Base-by-base conservation (phyloP, 1,284 basidiomycete genomes). In the Ceratobasidium sp. region DNA sequence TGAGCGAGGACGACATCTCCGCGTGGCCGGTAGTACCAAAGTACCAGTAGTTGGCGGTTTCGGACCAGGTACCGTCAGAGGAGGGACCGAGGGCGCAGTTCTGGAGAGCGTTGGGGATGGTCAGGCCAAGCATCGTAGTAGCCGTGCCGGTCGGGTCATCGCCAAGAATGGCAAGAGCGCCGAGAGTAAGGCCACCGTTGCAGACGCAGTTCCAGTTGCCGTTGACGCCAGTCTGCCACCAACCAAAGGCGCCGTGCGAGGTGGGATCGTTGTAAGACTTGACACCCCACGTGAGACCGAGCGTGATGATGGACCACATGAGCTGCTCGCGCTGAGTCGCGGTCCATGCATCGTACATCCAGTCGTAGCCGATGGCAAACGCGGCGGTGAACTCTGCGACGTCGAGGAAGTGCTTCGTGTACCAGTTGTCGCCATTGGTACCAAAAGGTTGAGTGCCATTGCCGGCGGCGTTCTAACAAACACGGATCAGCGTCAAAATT, bases 361-460 rank as follows among this genome's bases (percentile, higher is more conserved):
- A 99, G 82, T 99, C 98, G 80, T 98, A 99, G 1, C 91, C 98
- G 78, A 98, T 93, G 43, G 88, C 96, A 80, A 90, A 98, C 0
- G 92, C 95, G 41, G 91, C 88, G 34, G 89, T 91, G 80, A 98
- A 88, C 82, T 99, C 98, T 24, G 90, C 97, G 8, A 91, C 86
- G 82, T 99, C 98, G 74, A 99, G 91, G 89, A 98, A 99, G 84
- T 99, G 98, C 1, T 74, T 78, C 2, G 90, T 86, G 83, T 98
- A 97, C 95, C 96, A 98, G 79, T 82, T 87, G 71, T 80, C 79
- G 62, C 83, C 82, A 77, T 86, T 85, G 78, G 89, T 88, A 64
- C 92, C 94, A 81, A 92, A 94, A 13, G 83, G 63, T 16, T 81
- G 84, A 2, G 88, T 83, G 46, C 86, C 84, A 77, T 90, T 89